Evolutionary conservation across 305 asterid genomes (phyloP).

Genomic region (Fraxinus xanthoxyloides): DNA sequence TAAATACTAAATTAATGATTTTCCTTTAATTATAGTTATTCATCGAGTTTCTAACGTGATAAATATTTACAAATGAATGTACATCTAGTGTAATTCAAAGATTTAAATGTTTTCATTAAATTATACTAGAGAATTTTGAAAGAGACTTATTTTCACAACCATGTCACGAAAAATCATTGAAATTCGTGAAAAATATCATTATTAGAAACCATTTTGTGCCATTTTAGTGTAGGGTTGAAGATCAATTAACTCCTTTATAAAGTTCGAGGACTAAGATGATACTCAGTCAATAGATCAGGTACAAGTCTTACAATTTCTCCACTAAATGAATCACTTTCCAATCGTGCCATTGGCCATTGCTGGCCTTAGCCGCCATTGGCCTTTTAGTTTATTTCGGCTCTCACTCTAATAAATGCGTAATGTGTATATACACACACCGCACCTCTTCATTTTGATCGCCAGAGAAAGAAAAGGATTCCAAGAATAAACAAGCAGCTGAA

Average conservation of each 20-base stretch:
- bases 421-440: neutral
- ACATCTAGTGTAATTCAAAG: no score
- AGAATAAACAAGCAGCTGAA: neutral
- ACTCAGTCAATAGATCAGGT: neutral
- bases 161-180: neutral
- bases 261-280: neutral
- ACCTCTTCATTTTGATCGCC: neutral
- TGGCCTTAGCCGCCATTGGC: neutral
- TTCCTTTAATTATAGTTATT: neutral
- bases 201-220: neutral
- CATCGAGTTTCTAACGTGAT: neutral
- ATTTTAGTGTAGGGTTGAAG: neutral
- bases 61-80: neutral
- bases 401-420: neutral
- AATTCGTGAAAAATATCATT: neutral
- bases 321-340: constrained; percentile 6
- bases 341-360: neutral
- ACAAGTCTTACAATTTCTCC: neutral
- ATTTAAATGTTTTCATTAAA: neutral
- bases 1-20: no score
- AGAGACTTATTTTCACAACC: neutral
- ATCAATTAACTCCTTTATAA: neutral
- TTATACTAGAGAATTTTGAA: neutral
- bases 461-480: neutral
- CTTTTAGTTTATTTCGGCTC: neutral